Evolutionary conservation across 805 yeast genomes (phyloP).

Genomic region (Sugiyamaella mastotermitis): DNA sequence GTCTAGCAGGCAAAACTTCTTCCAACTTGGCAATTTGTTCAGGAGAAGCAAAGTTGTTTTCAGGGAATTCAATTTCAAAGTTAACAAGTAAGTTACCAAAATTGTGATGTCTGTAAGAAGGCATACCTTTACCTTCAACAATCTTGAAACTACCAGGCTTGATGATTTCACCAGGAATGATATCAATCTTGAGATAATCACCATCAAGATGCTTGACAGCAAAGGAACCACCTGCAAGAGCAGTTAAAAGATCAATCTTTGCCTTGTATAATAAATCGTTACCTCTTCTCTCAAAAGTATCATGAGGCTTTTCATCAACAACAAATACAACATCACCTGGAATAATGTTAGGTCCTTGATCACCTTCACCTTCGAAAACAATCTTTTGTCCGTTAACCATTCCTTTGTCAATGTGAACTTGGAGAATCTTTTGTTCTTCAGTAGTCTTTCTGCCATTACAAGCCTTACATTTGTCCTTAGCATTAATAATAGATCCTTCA

Average conservation of each 20-base stretch:
- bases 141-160: slow-evolving; percentile 78
- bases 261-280: slow-evolving; percentile 81
- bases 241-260: slow-evolving; percentile 86
- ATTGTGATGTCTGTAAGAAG: slow-evolving; percentile 81
- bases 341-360: slow-evolving; percentile 87
- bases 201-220: slow-evolving; percentile 87
- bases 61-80: slow-evolving; percentile 88
- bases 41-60: slow-evolving; percentile 52
- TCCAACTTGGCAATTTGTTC: slow-evolving; percentile 75
- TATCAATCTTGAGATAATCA: slow-evolving; percentile 76
- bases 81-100: slow-evolving; percentile 81
- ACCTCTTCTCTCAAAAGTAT: slow-evolving; percentile 76
- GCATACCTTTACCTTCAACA: slow-evolving; percentile 95
- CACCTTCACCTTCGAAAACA: slow-evolving; percentile 93
- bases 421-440: slow-evolving; percentile 85
- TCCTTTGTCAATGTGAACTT: slow-evolving; percentile 94
- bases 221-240: slow-evolving; percentile 93
- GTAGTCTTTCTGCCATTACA: slow-evolving; percentile 88
- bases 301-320: slow-evolving; percentile 85
- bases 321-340: slow-evolving; percentile 97
- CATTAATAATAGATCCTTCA: slow-evolving; percentile 79
- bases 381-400: slow-evolving; percentile 92
- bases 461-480: slow-evolving; percentile 78
- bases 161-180: slow-evolving; percentile 89
- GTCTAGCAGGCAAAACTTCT: slow-evolving; percentile 73